Evolutionary conservation across 106 monocot species (phyloP), one percentile per base, ranked within the genome.

Genomic region (Dendrobium chrysotoxum): DNA sequence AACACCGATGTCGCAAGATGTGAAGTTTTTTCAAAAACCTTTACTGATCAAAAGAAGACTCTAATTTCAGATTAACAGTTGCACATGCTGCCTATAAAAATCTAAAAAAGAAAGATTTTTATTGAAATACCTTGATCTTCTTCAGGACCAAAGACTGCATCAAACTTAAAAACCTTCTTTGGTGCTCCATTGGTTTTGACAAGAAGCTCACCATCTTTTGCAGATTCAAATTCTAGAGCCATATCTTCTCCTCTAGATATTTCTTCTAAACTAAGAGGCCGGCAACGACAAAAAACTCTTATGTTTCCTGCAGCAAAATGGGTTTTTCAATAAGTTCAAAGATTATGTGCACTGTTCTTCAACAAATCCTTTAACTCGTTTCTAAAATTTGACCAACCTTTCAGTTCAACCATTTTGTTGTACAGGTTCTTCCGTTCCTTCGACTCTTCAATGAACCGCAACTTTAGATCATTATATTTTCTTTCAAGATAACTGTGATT

Each of bases 201-300:
- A 17, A 80, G 50, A 73, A 96, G 85, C 81, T 96, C 96, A 12
- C 91, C 91, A 78, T 96, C 92, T 84, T 90, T 96, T 70, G 86
- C 91, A 54, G 84, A 89, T 65, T 93, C 96, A 86, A 96, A 96
- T 78, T 94, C 93, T 50, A 96, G 58, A 50, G 85, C 86, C 84
- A 85, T 84, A 10, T 84, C 81, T 79, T 79, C 83, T 38, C 92
- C 96, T 66, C n/a, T 83, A 47, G 46, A 87, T 77, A 84, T 80
- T 90, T 96, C 96, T 82, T 92, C 88, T 25, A 23, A 41, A 41
- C 87, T 96, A 72, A 93, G 84, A 79, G 96, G 96, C 12, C 96
- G 89, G 71, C 96, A 91, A 67, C 96, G 79, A 41, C 96, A 96
- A 78, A 91, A 93, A 0, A 96, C 96, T 88, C 91, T 90, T 72